Conservation (phyloP, 1,139 yeast genomes). For the Geotrichum aggregatum region DNA sequence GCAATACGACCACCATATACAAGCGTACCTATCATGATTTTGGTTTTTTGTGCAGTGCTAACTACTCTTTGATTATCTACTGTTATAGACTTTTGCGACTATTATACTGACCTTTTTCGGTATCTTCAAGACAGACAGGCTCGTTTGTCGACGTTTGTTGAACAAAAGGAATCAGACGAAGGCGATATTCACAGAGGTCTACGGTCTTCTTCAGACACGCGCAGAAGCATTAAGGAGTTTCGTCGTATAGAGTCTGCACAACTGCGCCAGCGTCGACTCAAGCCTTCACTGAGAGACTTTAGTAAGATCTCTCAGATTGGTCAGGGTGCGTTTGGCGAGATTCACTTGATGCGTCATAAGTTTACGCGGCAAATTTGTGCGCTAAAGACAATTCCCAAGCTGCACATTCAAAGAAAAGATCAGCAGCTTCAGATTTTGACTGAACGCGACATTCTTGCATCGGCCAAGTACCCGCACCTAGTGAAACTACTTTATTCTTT, state of each 20-base stretch:
- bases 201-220: not conserved
- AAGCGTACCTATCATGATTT: slow-evolving; percentile 10
- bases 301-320: slow-evolving; percentile 20
- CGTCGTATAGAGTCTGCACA: slow-evolving; percentile 6
- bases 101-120: slow-evolving; percentile 15
- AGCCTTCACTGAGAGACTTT: slow-evolving; percentile 19
- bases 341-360: slow-evolving; percentile 18
- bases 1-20: slow-evolving; percentile 14
- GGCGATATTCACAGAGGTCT: slow-evolving; percentile 1
- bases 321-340: slow-evolving; percentile 24
- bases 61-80: not conserved
- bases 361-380: slow-evolving; percentile 19
- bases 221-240: not conserved
- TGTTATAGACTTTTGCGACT: slow-evolving; percentile 17
- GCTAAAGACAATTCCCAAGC: slow-evolving; percentile 20
- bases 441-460: slow-evolving; percentile 21
- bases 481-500: slow-evolving; percentile 21
- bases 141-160: slow-evolving; percentile 1
- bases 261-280: slow-evolving; percentile 15
- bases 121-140: slow-evolving; percentile 12
- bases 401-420: slow-evolving; percentile 18
- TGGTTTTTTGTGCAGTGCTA: not conserved
- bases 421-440: slow-evolving; percentile 20
- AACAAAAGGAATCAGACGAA: not conserved
- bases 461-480: slow-evolving; percentile 16